Percentiles rank a stretch among this genome's conserved stretches.
These are phyloP conservation scores for Naganishia friedmannii DNA, from an alignment of 768 basidiomycete species.

Conservation along the genomic window DNA sequence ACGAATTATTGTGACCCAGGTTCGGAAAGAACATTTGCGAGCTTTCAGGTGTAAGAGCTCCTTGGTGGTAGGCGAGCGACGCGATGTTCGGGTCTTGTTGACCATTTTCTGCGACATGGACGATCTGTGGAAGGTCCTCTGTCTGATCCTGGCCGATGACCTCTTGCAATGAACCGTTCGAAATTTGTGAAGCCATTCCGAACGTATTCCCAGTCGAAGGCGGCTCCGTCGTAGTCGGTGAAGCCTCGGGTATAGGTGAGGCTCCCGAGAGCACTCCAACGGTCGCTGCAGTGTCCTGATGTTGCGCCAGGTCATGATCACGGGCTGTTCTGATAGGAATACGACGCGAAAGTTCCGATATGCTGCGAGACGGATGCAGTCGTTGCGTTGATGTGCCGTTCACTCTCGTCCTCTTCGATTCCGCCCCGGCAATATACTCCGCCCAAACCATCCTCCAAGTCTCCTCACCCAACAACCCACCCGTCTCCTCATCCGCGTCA, in stretches of 20 bases:
- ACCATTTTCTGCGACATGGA: not conserved
- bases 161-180: not conserved
- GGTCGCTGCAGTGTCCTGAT: not conserved
- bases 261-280: not conserved
- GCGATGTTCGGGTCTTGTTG: not conserved
- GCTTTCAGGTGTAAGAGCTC: slow-evolving; percentile 5
- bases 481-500: slow-evolving; percentile 1
- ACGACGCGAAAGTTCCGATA: not conserved
- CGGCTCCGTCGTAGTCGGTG: not conserved
- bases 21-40: not conserved
- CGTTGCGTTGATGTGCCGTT: not conserved
- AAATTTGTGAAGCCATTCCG: not conserved
- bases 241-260: not conserved
- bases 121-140: slow-evolving; percentile 6
- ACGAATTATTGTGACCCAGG: not conserved
- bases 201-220: slow-evolving; percentile 16
- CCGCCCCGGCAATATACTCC: slow-evolving; percentile 17
- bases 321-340: not conserved
- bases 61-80: not conserved
- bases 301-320: not conserved
- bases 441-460: slow-evolving; percentile 32
- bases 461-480: slow-evolving; percentile 18
- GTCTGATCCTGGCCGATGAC: too few species aligned
- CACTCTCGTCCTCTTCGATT: slow-evolving; percentile 11
- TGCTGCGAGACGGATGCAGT: not conserved